Base-by-base conservation (phyloP, 1,284 basidiomycete species). In the Pseudozyma pruni region DNA sequence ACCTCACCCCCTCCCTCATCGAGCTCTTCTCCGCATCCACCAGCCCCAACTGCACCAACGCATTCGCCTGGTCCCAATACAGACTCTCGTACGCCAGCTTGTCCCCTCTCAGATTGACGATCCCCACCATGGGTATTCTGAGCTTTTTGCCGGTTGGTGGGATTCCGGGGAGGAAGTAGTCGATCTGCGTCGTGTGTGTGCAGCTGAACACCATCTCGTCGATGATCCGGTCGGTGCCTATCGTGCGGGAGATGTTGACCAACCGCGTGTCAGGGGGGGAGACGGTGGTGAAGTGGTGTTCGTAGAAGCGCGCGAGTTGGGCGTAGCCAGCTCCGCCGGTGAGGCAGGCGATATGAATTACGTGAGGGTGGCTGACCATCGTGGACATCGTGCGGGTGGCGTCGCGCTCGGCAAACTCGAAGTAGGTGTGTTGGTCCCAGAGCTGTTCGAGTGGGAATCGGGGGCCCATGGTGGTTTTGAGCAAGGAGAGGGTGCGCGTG, bases 401-500 rank as follows among this genome's bases (percentile, higher is more conserved):
- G 29, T 59, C 51, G 9, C 56, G 42, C 16, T n/a, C 27, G 31
- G 63, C 56, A 11, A 67, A 67, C 31, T 67, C 63, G 22, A 60
- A 67, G 43, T 52, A 60, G 10, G 63, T 67, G 32, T 67, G 63
- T 22, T 60, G 57, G 43, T 67, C 63, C 63, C 63, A 67, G 1
- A 67, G 44, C 40, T 67, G 63, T 37, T 67, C 52, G 35, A 67
- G 48, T 4, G 56, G 63, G 45, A 67, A 67, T 4, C 63, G 52
- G 1, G 63, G 63, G 7, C 63, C 63, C 56, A 67, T 60, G 29
- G 57, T 52, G 1, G 47, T 32, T 31, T 60, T 67, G 29, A 67
- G 57, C 16, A 55, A 20, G 0, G 51, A n/a, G 0, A 67, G 29
- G 11, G 63, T 67, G 25, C 63, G 63, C 11, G 56, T 52, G 40